Percentiles rank a stretch among this genome's conserved stretches.
These are phyloP conservation scores for Rhizophlyctis rosea DNA, from an alignment of 192 early-diverging fungal species.

Conservation along the genomic window DNA sequence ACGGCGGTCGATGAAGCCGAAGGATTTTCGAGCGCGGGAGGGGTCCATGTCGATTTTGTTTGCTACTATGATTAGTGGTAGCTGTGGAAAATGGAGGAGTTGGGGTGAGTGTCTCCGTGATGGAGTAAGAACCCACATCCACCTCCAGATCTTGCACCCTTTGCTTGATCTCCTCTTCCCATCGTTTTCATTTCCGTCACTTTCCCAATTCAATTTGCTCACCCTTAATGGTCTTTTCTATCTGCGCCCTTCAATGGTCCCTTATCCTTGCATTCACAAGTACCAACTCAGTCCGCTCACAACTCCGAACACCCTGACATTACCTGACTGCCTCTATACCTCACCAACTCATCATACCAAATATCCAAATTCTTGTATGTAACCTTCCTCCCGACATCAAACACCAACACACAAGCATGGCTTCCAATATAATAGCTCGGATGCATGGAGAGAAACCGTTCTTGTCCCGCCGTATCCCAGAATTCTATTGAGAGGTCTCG, in stretches of 20 bases:
- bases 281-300: no score
- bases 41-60: constrained; percentile 63
- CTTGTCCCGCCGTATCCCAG: constrained; percentile 64
- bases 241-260: no score
- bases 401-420: constrained; percentile 49
- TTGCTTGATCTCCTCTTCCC: no score
- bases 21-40: constrained; percentile 46
- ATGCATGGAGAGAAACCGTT: constrained; percentile 57
- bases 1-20: constrained; percentile 48
- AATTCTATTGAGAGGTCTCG: constrained; percentile 43
- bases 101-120: no score
- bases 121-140: no score
- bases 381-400: constrained; percentile 61
- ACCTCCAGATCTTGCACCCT: no score
- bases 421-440: constrained; percentile 53
- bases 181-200: no score
- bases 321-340: constrained; percentile 25
- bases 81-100: no score
- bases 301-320: neutral
- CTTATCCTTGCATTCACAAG: no score
- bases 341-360: constrained; percentile 54
- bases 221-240: no score
- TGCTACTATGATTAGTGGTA: constrained; percentile 57
- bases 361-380: constrained; percentile 60
- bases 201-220: no score